Evolutionary conservation across 371 early-diverging fungal species (phyloP).

Genomic region (Lichtheimia ornata): DNA sequence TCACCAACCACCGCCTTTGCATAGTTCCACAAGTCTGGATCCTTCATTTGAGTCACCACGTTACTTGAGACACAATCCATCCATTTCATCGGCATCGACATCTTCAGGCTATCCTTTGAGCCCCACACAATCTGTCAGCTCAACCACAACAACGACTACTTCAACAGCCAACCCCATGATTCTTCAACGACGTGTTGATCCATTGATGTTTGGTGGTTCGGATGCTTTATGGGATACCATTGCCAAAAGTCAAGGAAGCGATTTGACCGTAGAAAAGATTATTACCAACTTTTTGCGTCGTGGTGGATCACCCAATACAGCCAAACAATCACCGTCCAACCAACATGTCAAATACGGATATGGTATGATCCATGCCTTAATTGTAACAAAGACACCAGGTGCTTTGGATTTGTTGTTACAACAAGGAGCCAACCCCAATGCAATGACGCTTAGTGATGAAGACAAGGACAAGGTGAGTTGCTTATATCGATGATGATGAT

Average conservation of each 20-base stretch:
- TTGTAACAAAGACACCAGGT: slow-evolving; percentile 35
- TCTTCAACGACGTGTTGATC: slow-evolving; percentile 40
- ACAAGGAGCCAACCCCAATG: slow-evolving; percentile 52
- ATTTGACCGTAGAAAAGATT: slow-evolving; percentile 44
- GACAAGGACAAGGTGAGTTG: slow-evolving; percentile 41
- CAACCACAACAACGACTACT: slow-evolving; percentile 24
- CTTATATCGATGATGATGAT: not conserved
- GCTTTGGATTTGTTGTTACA: slow-evolving; percentile 40
- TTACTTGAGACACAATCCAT: not conserved
- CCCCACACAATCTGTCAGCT: slow-evolving; percentile 17
- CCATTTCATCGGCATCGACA: slow-evolving; percentile 17
- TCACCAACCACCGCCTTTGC: not conserved
- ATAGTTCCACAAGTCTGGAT: not conserved
- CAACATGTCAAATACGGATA: slow-evolving; percentile 41
- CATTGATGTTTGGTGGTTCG: slow-evolving; percentile 45
- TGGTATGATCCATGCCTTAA: slow-evolving; percentile 50
- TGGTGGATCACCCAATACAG: slow-evolving; percentile 53
- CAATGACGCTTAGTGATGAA: slow-evolving; percentile 27
- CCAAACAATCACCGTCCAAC: slow-evolving; percentile 36
- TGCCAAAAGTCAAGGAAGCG: slow-evolving; percentile 35
- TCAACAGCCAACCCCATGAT: slow-evolving; percentile 25
- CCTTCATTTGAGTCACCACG: slow-evolving; percentile 3
- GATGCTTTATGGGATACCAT: slow-evolving; percentile 52
- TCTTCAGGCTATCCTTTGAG: slow-evolving; percentile 14
- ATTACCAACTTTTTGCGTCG: slow-evolving; percentile 46